phyloP scores from a whole-genome alignment of 2,329 filamentous ascomycete genomes.

The Torrubiellomyces zombiae region DNA sequence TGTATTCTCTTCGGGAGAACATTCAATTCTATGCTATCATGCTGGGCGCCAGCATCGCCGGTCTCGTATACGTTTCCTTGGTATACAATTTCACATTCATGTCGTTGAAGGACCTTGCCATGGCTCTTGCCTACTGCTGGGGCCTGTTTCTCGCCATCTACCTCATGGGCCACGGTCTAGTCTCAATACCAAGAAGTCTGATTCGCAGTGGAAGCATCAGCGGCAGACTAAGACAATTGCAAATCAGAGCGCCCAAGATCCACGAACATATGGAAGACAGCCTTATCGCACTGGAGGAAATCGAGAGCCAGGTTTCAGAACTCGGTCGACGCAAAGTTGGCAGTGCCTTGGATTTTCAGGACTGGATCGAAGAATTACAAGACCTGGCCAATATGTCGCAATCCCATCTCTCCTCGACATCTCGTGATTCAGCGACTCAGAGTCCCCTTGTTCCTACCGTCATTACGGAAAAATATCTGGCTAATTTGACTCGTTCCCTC shows the following conservation, averaged over 20 bases:
- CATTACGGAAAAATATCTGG: slow-evolving; percentile 84
- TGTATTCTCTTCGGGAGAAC: slow-evolving; percentile 77
- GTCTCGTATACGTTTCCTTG: slow-evolving; percentile 69
- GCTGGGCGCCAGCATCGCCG: slow-evolving; percentile 50
- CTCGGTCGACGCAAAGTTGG: slow-evolving; percentile 68
- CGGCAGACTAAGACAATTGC: slow-evolving; percentile 55
- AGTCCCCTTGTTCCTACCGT: slow-evolving; percentile 50
- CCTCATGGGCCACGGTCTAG: slow-evolving; percentile 91
- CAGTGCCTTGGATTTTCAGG: slow-evolving; percentile 57
- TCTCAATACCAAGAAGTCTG: slow-evolving; percentile 71
- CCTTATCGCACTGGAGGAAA: slow-evolving; percentile 57
- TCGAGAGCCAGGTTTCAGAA: slow-evolving; percentile 67
- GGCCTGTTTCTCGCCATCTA: slow-evolving; percentile 85
- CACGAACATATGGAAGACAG: slow-evolving; percentile 84
- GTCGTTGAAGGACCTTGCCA: slow-evolving; percentile 67
- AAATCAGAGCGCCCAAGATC: slow-evolving; percentile 61
- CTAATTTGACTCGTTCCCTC: slow-evolving; percentile 70
- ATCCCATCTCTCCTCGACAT: slow-evolving; percentile 26
- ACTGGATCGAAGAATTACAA: slow-evolving; percentile 91
- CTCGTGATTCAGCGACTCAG: slow-evolving; percentile 24
- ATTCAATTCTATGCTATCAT: slow-evolving; percentile 76
- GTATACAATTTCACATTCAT: slow-evolving; percentile 56
- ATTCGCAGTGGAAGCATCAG: slow-evolving; percentile 67
- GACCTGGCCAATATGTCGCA: slow-evolving; percentile 61
- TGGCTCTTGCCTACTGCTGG: slow-evolving; percentile 93